Evolutionary conservation across 345 rosid species (phyloP).

Genomic region (Mallotus nudiflorus): DNA sequence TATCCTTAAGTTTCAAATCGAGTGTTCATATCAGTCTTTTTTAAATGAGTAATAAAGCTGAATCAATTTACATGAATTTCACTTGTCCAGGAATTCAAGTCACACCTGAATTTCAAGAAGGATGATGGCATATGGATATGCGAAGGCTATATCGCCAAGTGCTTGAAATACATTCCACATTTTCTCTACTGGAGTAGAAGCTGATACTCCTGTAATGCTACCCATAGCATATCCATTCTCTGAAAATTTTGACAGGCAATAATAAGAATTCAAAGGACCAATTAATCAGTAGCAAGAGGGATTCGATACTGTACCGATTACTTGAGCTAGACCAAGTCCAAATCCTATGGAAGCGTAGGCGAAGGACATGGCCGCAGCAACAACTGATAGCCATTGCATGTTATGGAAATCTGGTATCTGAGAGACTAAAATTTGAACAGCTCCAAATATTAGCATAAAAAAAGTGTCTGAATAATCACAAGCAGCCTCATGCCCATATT

Average conservation of each 20-base stretch:
- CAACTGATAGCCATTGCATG: constrained; percentile 49
- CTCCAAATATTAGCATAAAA: constrained; percentile 55
- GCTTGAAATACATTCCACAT: constrained; percentile 41
- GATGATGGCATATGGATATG: constrained; percentile 40
- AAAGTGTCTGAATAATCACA: constrained; percentile 35
- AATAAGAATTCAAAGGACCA: no score
- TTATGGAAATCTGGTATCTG: constrained; percentile 58
- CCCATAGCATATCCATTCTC: constrained; percentile 43
- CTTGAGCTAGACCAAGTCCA: constrained; percentile 47
- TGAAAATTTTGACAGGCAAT: constrained; percentile 21
- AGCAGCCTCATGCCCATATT: constrained; percentile 45
- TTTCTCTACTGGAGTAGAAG: constrained; percentile 27
- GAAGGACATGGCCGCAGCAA: constrained; percentile 60
- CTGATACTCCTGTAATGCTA: constrained; percentile 34
- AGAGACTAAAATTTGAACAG: constrained; percentile 43
- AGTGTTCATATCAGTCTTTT: background rate
- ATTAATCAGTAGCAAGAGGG: no score
- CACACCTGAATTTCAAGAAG: constrained; percentile 27
- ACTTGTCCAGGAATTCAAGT: background rate
- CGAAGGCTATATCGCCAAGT: constrained; percentile 51
- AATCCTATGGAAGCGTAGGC: constrained; percentile 51
- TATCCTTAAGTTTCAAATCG: constrained; percentile 11
- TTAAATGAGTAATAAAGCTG: background rate
- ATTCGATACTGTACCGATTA: constrained; percentile 31
- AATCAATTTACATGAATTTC: background rate